Base-by-base conservation (phyloP, 257 asterid genomes). In the Plantago ovata region DNA sequence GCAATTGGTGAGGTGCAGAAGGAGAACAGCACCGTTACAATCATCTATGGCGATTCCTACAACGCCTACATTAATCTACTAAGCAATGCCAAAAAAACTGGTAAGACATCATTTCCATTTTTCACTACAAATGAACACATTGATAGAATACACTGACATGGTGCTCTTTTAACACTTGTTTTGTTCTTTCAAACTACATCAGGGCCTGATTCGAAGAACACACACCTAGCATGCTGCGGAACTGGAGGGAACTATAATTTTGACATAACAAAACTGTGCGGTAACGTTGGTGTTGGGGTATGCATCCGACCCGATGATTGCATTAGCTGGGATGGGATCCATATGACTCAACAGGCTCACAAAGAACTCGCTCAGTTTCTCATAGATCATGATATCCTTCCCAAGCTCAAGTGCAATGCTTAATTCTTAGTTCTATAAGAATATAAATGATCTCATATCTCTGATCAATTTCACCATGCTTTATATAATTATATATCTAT, bases 291-390 rank as follows among this genome's bases (percentile, higher is more conserved):
- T 9, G 70, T 58, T 40, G 41, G 49, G 11, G 61, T 41, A 1
- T 75, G 81, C 33, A 20, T 16, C 15, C 7, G 36, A 40, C 60
- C 77, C 36, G 16, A 51, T 0, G 20, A 16, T 3, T 36, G 51
- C 56, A 43, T 71, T 18, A 36, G 55, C 32, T 75, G 81, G 81
- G 75, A 75, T 24, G 77, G 77, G 14, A 14, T 67, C 13, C 69
- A 71, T 60, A 51, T 71, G 41, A 67, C 75, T 6, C 76, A 62
- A 42, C 3, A 38, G 43, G 80, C 68, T 22, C 58, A 75, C 28
- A 51, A 10, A 38, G 38, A 36, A 11, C 39, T 54, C 7, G 16
- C 68, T n/a, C 59, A 68, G 16, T 61, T 8, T 13, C 51, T 68
- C 28, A 48, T 61, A 22, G 19, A 4, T 10, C n/a, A n/a, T n/a